Percentiles rank a stretch among this genome's conserved stretches.
Evolutionary conservation across 805 yeast species (phyloP).

Genomic region (Isabelozyma heimii): DNA sequence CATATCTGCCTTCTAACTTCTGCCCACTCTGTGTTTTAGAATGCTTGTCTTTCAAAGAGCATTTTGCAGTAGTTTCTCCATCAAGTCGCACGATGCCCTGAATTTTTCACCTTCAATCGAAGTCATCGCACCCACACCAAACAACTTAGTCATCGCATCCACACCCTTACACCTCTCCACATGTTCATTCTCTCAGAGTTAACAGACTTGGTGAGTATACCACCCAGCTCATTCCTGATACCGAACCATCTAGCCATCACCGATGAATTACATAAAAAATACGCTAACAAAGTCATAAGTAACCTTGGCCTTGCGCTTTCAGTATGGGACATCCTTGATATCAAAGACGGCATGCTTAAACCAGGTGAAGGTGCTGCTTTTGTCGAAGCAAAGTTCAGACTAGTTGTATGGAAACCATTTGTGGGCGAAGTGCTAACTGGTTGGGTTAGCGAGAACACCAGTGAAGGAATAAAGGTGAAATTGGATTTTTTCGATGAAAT

Average conservation of each 20-base stretch:
- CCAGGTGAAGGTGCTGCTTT: conserved; percentile 95
- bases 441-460: conserved; percentile 85
- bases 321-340: conserved; percentile 77
- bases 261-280: conserved; percentile 80
- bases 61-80: not conserved
- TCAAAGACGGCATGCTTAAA: conserved; percentile 83
- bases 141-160: not conserved
- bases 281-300: conserved; percentile 79
- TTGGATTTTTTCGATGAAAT: conserved; percentile 91
- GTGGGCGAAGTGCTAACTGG: conserved; percentile 92
- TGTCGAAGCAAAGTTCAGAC: conserved; percentile 70
- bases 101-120: not conserved
- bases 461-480: conserved; percentile 81
- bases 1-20: not conserved
- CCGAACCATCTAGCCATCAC: conserved; percentile 71
- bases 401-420: conserved; percentile 87
- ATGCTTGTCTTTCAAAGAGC: not conserved
- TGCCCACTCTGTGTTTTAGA: too few relatives aligned
- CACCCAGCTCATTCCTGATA: conserved; percentile 77
- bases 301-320: conserved; percentile 82
- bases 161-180: not conserved
- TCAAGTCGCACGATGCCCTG: not conserved
- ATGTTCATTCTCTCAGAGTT: conserved; percentile 87
- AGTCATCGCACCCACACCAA: not conserved
- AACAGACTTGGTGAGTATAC: conserved; percentile 81